phyloP scores from a whole-genome alignment of 148 eudicot species.

The Rhododendron simsii region DNA sequence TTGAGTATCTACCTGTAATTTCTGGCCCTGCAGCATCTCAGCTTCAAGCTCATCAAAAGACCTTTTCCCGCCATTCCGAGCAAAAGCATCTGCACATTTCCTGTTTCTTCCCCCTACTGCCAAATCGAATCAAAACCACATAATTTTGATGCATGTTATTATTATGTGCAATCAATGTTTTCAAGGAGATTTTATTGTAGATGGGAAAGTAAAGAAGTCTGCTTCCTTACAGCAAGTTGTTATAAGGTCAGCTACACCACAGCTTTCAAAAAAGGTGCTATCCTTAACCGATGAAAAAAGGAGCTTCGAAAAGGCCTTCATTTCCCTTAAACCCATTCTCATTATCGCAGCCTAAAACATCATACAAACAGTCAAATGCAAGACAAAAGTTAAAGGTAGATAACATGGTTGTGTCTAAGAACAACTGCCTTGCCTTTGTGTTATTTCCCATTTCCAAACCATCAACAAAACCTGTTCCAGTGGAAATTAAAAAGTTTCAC shows the following conservation, averaged over 20 bases:
- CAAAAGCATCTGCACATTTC: slow-evolving; percentile 94
- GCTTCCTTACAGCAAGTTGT: slow-evolving; percentile 82
- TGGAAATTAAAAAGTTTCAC: neutral
- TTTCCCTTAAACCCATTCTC: slow-evolving; percentile 96
- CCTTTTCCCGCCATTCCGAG: slow-evolving; percentile 77
- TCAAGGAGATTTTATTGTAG: neutral
- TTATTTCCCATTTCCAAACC: slow-evolving; percentile 95
- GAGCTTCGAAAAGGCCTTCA: slow-evolving; percentile 92
- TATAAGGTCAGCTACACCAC: slow-evolving; percentile 96
- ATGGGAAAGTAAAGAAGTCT: neutral
- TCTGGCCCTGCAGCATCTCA: slow-evolving; percentile 94
- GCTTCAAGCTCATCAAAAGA: slow-evolving; percentile 90
- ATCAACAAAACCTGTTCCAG: slow-evolving; percentile 78
- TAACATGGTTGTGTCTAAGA: neutral
- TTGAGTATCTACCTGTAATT: slow-evolving; percentile 57
- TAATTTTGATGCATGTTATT: neutral
- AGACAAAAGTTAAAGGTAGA: neutral
- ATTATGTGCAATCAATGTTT: neutral
- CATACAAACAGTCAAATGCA: slow-evolving; percentile 3
- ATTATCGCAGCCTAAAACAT: slow-evolving; percentile 87
- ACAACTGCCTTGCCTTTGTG: slow-evolving; percentile 55
- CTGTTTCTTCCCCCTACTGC: slow-evolving; percentile 96
- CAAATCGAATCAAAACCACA: slow-evolving; percentile 11
- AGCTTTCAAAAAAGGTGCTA: slow-evolving; percentile 88
- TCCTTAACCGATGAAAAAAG: slow-evolving; percentile 81